Conservation (phyloP, 1,284 basidiomycete species). For the Naganishia albida region DNA sequence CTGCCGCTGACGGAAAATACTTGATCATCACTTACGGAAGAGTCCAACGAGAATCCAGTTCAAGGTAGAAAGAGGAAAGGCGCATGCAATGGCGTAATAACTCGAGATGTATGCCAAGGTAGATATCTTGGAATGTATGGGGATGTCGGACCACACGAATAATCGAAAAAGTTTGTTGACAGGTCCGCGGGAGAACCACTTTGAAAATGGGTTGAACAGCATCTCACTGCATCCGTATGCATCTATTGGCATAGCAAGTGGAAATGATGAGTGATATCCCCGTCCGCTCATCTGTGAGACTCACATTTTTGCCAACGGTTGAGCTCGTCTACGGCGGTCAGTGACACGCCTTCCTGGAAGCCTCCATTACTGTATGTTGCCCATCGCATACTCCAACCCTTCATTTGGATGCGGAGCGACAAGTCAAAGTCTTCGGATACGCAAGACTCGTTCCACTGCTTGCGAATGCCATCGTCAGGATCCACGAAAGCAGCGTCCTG, state of each 20-base stretch:
- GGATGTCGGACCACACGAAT: conserved; percentile 73
- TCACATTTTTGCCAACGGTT: conserved; percentile 87
- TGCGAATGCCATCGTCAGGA: conserved; percentile 63
- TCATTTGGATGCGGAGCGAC: conserved; percentile 63
- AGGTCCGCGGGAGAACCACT: conserved; percentile 72
- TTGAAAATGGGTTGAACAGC: conserved; percentile 71
- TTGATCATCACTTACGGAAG: conserved; percentile 2
- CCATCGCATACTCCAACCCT: conserved; percentile 76
- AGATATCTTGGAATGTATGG: conserved; percentile 48
- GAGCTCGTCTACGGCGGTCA: conserved; percentile 57
- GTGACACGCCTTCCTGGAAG: conserved; percentile 84
- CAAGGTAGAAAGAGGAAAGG: conserved; percentile 40
- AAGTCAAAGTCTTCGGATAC: conserved; percentile 83
- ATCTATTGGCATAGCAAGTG: conserved; percentile 8
- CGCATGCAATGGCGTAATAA: conserved; percentile 48
- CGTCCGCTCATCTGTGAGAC: conserved; percentile 39
- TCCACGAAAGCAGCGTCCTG: conserved; percentile 77
- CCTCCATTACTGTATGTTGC: conserved; percentile 75
- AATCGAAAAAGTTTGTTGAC: conserved; percentile 72
- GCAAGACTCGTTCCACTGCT: conserved; percentile 76
- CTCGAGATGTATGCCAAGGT: conserved; percentile 48
- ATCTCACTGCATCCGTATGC: conserved; percentile 61
- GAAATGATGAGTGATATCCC: conserved; percentile 28
- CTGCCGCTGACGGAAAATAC: too few species aligned
- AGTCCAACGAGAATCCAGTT: conserved; percentile 47